phyloP scores from a whole-genome alignment of 345 rosid species.

The Rubroshorea leprosula region DNA sequence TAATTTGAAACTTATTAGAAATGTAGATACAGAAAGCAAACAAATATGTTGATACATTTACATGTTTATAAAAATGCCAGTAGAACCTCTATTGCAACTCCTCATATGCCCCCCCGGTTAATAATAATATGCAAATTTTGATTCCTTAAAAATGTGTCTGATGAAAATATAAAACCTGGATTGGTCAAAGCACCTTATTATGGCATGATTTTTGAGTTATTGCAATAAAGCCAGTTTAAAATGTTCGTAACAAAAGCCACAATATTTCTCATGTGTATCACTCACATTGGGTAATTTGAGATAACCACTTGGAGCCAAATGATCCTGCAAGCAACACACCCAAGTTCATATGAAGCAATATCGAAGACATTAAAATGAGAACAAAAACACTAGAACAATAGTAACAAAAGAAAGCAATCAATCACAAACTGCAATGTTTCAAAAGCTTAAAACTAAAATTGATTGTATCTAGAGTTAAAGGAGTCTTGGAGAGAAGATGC shows the following conservation, averaged over 20 bases:
- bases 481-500: constrained; percentile 10
- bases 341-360: too few relatives aligned
- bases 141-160: not conserved
- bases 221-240: not conserved
- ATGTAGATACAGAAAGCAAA: not conserved
- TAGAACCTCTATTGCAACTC: not conserved
- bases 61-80: not conserved
- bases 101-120: not conserved
- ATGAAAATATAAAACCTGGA: not conserved
- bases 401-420: not conserved
- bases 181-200: too few relatives aligned
- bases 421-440: not conserved
- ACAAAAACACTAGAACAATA: too few relatives aligned
- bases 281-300: constrained; percentile 71
- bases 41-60: too few relatives aligned
- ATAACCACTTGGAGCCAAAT: constrained; percentile 82
- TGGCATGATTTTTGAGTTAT: too few relatives aligned
- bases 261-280: not conserved
- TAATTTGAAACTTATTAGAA: not conserved
- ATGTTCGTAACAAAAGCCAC: constrained; percentile 1
- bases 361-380: too few relatives aligned
- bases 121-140: not conserved
- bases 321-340: constrained; percentile 38
- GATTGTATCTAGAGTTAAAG: not conserved
- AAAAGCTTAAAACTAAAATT: not conserved